phyloP scores from a whole-genome alignment of 192 early-diverging fungal species.

The Thoreauomyces humboldtii region DNA sequence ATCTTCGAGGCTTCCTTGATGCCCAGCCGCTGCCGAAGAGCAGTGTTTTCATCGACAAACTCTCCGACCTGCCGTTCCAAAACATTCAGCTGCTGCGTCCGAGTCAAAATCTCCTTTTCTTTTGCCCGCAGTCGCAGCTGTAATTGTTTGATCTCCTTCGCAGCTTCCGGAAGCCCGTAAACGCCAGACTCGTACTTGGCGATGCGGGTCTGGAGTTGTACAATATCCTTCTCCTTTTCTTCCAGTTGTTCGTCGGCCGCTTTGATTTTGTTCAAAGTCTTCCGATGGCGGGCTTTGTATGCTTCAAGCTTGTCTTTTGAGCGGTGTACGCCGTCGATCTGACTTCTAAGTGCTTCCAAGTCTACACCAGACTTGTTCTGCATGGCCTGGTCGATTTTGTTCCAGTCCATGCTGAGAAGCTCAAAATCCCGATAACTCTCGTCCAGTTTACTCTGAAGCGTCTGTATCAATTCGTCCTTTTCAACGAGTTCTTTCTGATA shows the following conservation, averaged over 20 bases:
- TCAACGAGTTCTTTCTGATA: constrained; percentile 35
- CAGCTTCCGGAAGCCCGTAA: constrained; percentile 50
- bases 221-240: constrained; percentile 41
- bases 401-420: constrained; percentile 54
- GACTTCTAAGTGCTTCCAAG: constrained; percentile 18
- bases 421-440: constrained; percentile 50
- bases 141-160: constrained; percentile 46
- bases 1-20: constrained; percentile 33
- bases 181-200: constrained; percentile 43
- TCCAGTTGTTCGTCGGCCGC: constrained; percentile 37
- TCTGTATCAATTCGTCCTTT: constrained; percentile 44
- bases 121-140: constrained; percentile 33
- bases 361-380: constrained; percentile 1
- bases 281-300: constrained; percentile 26
- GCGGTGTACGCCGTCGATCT: constrained; percentile 24
- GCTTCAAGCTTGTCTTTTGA: constrained; percentile 40
- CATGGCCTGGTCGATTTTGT: constrained; percentile 41
- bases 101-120: constrained; percentile 41
- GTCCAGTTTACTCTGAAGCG: constrained; percentile 36
- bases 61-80: constrained; percentile 39
- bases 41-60: constrained; percentile 49
- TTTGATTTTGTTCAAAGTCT: constrained; percentile 28
- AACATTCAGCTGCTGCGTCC: constrained; percentile 43
- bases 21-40: constrained; percentile 31
- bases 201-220: constrained; percentile 37